A percentile compares a stretch with the other conserved stretches of the same genome.
Conservation (phyloP, 192 early-diverging fungal species). For the Backusella tarrabulga region DNA sequence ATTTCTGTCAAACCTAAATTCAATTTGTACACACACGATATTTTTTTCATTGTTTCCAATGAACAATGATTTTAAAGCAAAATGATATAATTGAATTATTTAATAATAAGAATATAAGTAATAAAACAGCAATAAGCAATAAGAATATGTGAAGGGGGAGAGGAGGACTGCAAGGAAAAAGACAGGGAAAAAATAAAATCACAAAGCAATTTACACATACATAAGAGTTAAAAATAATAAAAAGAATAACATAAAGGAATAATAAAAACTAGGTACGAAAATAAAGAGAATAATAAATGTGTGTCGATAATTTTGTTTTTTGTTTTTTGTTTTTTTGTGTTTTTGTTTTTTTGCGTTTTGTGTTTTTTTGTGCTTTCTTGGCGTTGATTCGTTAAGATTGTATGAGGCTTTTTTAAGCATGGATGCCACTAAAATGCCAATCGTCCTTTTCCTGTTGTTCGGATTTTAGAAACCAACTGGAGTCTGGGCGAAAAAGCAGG, state of each 20-base stretch:
- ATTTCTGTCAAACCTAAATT: background rate
- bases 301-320: background rate
- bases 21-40: background rate
- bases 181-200: background rate
- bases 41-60: background rate
- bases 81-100: background rate
- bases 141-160: background rate
- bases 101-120: background rate
- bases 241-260: background rate
- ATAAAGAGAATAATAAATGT: background rate
- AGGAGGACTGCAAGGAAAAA: background rate
- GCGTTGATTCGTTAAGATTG: too few species aligned
- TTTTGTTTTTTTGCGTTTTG: background rate
- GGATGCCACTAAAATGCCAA: background rate
- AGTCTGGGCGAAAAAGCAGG: background rate
- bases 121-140: slow-evolving; percentile 1
- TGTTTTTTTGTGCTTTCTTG: background rate
- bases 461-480: background rate
- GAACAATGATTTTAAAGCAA: background rate
- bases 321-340: background rate
- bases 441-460: background rate
- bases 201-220: slow-evolving; percentile 5
- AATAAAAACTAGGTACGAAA: background rate
- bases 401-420: background rate
- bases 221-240: background rate